A percentile compares a stretch with the other conserved stretches of the same genome.
Conservation (phyloP, 2,329 filamentous ascomycete genomes). For the Simplicillium sp. region DNA sequence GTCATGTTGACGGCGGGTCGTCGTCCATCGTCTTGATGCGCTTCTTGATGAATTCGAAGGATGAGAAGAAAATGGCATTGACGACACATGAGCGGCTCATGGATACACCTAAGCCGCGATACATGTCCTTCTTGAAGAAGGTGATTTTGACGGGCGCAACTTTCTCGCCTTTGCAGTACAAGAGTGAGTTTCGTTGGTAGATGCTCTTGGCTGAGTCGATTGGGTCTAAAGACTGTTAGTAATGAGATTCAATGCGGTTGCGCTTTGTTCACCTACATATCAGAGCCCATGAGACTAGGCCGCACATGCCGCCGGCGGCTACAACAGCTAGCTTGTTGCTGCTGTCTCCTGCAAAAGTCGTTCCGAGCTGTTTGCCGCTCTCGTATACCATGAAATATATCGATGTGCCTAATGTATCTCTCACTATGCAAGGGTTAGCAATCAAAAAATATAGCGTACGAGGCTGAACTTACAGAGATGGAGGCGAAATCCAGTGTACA, state of each 20-base stretch:
- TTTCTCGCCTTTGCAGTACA: conserved; percentile 54
- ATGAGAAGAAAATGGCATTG: conserved; percentile 85
- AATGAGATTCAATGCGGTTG: too few species aligned
- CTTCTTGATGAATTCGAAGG: conserved; percentile 76
- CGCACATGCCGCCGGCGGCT: conserved; percentile 69
- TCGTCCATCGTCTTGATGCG: conserved; percentile 48
- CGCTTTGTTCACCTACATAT: conserved; percentile 46
- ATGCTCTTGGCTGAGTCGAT: conserved; percentile 80
- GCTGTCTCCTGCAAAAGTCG: conserved; percentile 63
- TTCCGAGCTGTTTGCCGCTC: conserved; percentile 72
- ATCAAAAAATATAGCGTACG: background rate
- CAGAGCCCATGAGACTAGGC: conserved; percentile 73
- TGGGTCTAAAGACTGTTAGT: conserved; percentile 35
- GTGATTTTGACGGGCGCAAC: conserved; percentile 61
- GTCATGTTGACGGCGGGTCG: conserved; percentile 6
- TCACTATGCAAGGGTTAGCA: conserved; percentile 39
- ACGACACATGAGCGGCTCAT: conserved; percentile 75
- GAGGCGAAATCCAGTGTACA: conserved; percentile 73
- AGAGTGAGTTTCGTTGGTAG: conserved; percentile 73
- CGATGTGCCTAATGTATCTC: conserved; percentile 73
- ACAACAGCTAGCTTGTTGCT: conserved; percentile 73
- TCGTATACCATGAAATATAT: conserved; percentile 90
- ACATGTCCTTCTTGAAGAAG: conserved; percentile 71
- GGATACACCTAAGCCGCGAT: conserved; percentile 72
- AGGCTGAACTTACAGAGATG: conserved; percentile 57